Evolutionary conservation across 805 yeast species (phyloP).

Genomic region (Candida stauntonica): DNA sequence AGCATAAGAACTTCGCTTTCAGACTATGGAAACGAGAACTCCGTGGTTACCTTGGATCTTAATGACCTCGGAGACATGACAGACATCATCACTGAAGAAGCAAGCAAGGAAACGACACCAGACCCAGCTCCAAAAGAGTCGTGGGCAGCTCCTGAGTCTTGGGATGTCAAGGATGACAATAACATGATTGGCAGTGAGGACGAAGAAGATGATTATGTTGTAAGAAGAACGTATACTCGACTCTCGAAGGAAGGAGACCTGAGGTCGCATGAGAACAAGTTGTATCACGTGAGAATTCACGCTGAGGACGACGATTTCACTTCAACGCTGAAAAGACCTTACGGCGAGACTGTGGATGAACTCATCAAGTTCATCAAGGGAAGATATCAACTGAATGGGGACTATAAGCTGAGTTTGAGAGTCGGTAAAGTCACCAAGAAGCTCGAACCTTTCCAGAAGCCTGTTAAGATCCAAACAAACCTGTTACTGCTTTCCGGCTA

Average conservation of each 20-base stretch:
- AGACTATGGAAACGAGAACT: slow-evolving; percentile 22
- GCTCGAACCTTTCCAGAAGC: slow-evolving; percentile 66
- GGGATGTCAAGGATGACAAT: slow-evolving; percentile 47
- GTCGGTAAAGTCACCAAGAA: slow-evolving; percentile 76
- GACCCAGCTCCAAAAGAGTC: slow-evolving; percentile 16
- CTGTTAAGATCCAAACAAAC: slow-evolving; percentile 72
- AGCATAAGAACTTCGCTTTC: slow-evolving; percentile 12
- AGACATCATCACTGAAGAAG: slow-evolving; percentile 36
- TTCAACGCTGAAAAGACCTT: slow-evolving; percentile 70
- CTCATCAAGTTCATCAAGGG: slow-evolving; percentile 66
- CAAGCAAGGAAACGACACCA: slow-evolving; percentile 7
- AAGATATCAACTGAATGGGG: slow-evolving; percentile 69
- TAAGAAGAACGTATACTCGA: slow-evolving; percentile 31
- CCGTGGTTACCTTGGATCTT: slow-evolving; percentile 34
- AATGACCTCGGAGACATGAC: slow-evolving; percentile 47
- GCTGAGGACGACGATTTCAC: slow-evolving; percentile 82
- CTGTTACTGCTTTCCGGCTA: slow-evolving; percentile 74
- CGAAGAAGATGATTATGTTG: slow-evolving; percentile 34
- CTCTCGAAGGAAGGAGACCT: slow-evolving; percentile 27
- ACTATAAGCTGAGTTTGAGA: slow-evolving; percentile 69
- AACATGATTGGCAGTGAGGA: slow-evolving; percentile 20
- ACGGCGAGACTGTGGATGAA: slow-evolving; percentile 74
- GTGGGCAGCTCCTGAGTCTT: slow-evolving; percentile 59
- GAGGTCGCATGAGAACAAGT: slow-evolving; percentile 20
- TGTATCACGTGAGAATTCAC: slow-evolving; percentile 63